phyloP scores from a whole-genome alignment of 805 yeast species.

The Ogataea thermomethanolica region DNA sequence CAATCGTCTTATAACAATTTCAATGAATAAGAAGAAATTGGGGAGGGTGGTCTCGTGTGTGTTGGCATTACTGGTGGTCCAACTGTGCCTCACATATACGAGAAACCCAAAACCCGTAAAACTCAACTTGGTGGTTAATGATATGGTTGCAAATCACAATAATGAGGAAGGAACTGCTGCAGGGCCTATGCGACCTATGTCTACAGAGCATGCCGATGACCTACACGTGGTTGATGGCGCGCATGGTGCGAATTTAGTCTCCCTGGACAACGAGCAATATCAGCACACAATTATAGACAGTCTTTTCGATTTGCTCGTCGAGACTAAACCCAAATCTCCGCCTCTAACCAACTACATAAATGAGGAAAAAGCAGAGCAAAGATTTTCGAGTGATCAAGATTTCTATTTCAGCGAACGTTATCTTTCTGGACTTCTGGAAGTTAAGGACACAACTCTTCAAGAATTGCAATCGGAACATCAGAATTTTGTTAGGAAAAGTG shows the following conservation, averaged over 20 bases:
- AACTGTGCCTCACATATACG: too few species aligned
- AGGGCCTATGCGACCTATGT: too few species aligned
- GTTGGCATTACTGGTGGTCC: too few species aligned
- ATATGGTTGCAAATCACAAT: too few species aligned
- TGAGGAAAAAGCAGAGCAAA: constrained; percentile 41
- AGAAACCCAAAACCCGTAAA: too few species aligned
- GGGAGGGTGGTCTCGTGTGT: too few species aligned
- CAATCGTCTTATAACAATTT: too few species aligned
- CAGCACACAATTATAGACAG: constrained; percentile 9
- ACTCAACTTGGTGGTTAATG: too few species aligned
- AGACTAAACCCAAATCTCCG: constrained; percentile 34
- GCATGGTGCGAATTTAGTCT: background rate
- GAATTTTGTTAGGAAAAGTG: constrained; percentile 14
- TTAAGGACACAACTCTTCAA: constrained; percentile 30
- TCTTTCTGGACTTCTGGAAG: constrained; percentile 40
- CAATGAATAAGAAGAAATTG: too few species aligned
- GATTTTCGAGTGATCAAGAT: constrained; percentile 37
- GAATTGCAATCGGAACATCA: constrained; percentile 21
- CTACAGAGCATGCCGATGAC: too few species aligned
- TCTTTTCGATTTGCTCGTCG: constrained; percentile 26
- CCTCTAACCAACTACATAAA: constrained; percentile 43
- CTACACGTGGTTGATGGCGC: background rate
- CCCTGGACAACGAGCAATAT: background rate
- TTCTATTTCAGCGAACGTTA: constrained; percentile 46
- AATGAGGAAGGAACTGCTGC: too few species aligned